Conservation (phyloP, 306 rosid species). For the Crataegus laevigata region DNA sequence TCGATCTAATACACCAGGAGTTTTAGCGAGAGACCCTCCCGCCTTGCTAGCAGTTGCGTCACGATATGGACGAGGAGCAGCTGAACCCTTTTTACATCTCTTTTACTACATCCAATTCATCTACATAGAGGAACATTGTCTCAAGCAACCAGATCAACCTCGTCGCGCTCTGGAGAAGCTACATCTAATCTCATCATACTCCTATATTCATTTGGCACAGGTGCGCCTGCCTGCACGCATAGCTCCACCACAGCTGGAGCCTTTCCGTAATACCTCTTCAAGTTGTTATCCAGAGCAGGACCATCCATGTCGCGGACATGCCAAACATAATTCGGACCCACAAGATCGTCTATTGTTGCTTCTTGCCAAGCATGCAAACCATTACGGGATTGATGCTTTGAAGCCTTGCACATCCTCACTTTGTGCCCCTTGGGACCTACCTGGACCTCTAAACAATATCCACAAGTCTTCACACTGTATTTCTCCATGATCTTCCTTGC, state of each 20-base stretch:
- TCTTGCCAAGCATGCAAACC: constrained; percentile 96
- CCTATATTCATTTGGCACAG: constrained; percentile 49
- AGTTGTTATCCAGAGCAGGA: constrained; percentile 56
- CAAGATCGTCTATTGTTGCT: constrained; percentile 60
- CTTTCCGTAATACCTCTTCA: constrained; percentile 83
- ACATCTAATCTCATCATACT: constrained; percentile 93
- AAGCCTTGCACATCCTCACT: constrained; percentile 77
- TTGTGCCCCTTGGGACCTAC: constrained; percentile 90
- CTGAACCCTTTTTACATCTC: not conserved
- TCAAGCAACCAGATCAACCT: constrained; percentile 69
- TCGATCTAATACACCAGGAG: not conserved
- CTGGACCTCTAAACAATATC: constrained; percentile 79
- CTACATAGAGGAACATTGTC: constrained; percentile 2
- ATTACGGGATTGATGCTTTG: constrained; percentile 82
- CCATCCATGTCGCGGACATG: constrained; percentile 54
- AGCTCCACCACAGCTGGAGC: constrained; percentile 88
- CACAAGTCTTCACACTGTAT: constrained; percentile 64
- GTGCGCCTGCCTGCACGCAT: constrained; percentile 76
- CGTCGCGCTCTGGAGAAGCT: constrained; percentile 67
- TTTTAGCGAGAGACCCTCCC: not conserved
- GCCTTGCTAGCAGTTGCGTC: not conserved
- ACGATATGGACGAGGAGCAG: not conserved
- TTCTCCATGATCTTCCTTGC: constrained; percentile 68
- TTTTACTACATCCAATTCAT: not conserved
- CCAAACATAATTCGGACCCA: constrained; percentile 78